Evolutionary conservation across 495 filamentous ascomycete genomes (phyloP), one percentile per base, ranked within the genome.

Genomic region (Glutinoglossum americanum): DNA sequence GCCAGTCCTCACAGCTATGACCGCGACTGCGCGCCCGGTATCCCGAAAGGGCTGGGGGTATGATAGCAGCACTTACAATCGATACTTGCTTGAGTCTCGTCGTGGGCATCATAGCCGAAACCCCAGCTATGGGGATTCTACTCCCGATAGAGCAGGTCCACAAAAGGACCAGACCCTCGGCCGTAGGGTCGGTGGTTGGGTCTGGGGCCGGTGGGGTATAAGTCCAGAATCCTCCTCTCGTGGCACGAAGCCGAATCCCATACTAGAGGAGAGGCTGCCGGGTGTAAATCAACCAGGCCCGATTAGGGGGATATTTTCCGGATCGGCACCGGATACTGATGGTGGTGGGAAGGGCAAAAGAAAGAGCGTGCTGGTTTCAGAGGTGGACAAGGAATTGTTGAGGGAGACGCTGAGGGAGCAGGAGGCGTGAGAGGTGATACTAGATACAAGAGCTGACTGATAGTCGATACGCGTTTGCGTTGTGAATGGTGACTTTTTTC

Each of bases 201-300:
- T 56, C 27, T 56, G 27, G 27, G 32, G 54, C 17, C 32, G 37
- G 37, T 56, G 54, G 54, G 54, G 54, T 4, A 23, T 27, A 2
- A 56, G 37, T 5, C 32, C 54, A 15, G 27, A 30, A 15, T 28
- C 51, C 11, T 54, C 51, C 19, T 32, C 28, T 30, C 23, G 28
- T 27, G 17, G 5, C 17, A n/a, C 26, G 21, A 41, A 55, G 28
- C 28, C 28, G n/a, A 33, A 32, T 27, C 23, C n/a, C 5, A n/a
- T 33, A 1, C 27, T 45, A 1, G 37, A 56, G 19, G 32, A 23
- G 28, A 37, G 54, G 17, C 32, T n/a, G 2, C 32, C 54, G 1
- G 54, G 54, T 17, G 54, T 56, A n/a, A 56, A 56, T 26, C 54
- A 56, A n/a, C 54, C 54, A 11, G 54, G 54, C 0, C 32, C 23